phyloP scores from a whole-genome alignment of 2,329 filamentous ascomycete species.

The Ophiocordyceps sinensis region DNA sequence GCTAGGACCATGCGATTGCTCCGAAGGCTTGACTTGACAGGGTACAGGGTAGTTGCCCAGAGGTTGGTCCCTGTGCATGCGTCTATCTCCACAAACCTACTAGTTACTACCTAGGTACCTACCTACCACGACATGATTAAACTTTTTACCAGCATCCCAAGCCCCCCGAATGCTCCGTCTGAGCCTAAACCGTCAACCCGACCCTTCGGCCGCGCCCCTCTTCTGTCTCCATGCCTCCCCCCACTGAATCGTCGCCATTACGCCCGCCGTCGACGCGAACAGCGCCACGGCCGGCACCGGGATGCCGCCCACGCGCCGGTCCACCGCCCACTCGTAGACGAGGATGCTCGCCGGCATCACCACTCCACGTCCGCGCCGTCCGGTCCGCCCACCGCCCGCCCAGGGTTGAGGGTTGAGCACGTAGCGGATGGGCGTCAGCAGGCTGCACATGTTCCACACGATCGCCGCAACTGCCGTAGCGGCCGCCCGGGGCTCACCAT shows the following conservation, averaged over 20 bases:
- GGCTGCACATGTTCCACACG: slow-evolving; percentile 56
- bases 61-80: no score
- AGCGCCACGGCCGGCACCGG: slow-evolving; percentile 55
- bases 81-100: no score
- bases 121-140: no score
- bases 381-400: slow-evolving; percentile 60
- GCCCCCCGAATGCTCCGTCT: no score
- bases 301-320: slow-evolving; percentile 34
- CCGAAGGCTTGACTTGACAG: no score
- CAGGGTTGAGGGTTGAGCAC: slow-evolving; percentile 60
- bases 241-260: slow-evolving; percentile 22
- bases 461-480: slow-evolving; percentile 47
- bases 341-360: slow-evolving; percentile 49
- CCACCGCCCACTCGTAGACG: slow-evolving; percentile 41
- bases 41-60: no score
- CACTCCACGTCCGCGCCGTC: slow-evolving; percentile 48
- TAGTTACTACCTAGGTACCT: no score
- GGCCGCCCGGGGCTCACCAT: slow-evolving; percentile 56
- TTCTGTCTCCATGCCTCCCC: slow-evolving; percentile 25
- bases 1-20: no score
- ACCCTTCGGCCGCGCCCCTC: slow-evolving; percentile 17
- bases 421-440: slow-evolving; percentile 55
- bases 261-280: slow-evolving; percentile 34
- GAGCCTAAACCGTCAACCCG: no score
- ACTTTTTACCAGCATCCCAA: no score